Base-by-base conservation (phyloP, 345 rosid genomes). In the Gossypium raimondii region DNA sequence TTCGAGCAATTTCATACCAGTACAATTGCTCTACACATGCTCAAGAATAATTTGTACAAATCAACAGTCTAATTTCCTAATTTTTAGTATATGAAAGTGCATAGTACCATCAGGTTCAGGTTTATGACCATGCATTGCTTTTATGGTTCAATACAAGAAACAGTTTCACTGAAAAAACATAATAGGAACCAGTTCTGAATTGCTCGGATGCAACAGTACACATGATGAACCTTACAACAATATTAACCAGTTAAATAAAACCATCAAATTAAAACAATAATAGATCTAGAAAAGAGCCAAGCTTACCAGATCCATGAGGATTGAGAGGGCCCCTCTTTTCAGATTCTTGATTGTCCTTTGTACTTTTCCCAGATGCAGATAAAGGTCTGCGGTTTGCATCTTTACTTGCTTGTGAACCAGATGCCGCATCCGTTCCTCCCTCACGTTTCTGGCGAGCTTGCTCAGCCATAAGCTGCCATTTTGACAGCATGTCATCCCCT, bases 381-480 rank as follows among this genome's bases (percentile, higher is more conserved):
- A 38, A 67, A 70, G 83, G 50, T 75, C 79, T 85, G 75, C 77
- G 75, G 80, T 29, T 78, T 13, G 67, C 82, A 66, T 88, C 96
- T 86, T 90, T 90, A 78, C 86, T 82, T 64, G 76, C 24, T 77
- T 85, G 89, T 66, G 93, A 81, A 64, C 81, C 85, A 56, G 93
- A 82, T 52, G 87, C 75, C 45, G 66, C 76, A 48, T 88, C 87
- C 27, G 7, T 13, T 25, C 83, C 87, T 56, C 87, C 92, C 76
- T 83, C 89, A 11, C 92, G 89, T 87, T 93, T 92, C 83, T 93
- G 94, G 67, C 97, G 97, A 2, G 98, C 96, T 88, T 84, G 92
- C 73, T 93, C 94, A 63, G 99, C 99, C 98, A 93, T 91, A 55
- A 90, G 85, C 83, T 93, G 97, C 98, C 99, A 96, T 87, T 93